phyloP scores from a whole-genome alignment of 345 rosid genomes.

The Mangifera indica region DNA sequence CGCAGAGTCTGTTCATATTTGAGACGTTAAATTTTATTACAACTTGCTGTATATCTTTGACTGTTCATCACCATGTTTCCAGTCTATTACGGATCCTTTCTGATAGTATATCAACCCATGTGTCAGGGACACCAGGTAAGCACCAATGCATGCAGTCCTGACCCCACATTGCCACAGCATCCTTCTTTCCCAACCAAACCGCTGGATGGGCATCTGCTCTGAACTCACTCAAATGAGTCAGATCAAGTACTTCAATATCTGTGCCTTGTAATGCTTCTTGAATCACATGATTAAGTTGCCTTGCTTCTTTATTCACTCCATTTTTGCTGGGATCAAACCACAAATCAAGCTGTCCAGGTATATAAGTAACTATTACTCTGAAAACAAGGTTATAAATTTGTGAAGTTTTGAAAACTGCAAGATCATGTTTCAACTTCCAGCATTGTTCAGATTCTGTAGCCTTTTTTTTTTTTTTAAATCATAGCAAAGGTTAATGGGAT shows the following conservation, averaged over 20 bases:
- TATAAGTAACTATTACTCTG: constrained; percentile 25
- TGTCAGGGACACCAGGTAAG: constrained; percentile 91
- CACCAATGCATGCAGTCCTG: constrained; percentile 99
- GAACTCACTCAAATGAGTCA: constrained; percentile 78
- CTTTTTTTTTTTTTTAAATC: not conserved
- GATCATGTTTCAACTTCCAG: not conserved
- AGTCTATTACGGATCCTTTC: constrained; percentile 42
- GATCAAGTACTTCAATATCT: constrained; percentile 59
- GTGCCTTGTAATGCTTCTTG: constrained; percentile 40
- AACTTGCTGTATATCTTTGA: not conserved
- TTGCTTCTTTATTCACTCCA: constrained; percentile 88
- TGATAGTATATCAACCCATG: constrained; percentile 84
- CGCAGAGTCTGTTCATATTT: no score
- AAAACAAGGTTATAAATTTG: constrained; percentile 7
- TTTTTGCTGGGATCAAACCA: constrained; percentile 94
- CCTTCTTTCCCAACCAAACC: constrained; percentile 90
- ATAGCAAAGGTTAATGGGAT: not conserved
- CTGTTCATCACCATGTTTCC: constrained; percentile 27
- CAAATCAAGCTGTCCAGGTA: constrained; percentile 72
- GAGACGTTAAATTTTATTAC: not conserved
- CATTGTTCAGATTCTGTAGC: not conserved
- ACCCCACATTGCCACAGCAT: constrained; percentile 84
- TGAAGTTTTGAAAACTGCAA: not conserved
- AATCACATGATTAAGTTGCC: constrained; percentile 57
- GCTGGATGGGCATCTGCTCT: constrained; percentile 98